Evolutionary conservation across 2,329 filamentous ascomycete genomes (phyloP).

Genomic region (Macroventuria anomochaeta): DNA sequence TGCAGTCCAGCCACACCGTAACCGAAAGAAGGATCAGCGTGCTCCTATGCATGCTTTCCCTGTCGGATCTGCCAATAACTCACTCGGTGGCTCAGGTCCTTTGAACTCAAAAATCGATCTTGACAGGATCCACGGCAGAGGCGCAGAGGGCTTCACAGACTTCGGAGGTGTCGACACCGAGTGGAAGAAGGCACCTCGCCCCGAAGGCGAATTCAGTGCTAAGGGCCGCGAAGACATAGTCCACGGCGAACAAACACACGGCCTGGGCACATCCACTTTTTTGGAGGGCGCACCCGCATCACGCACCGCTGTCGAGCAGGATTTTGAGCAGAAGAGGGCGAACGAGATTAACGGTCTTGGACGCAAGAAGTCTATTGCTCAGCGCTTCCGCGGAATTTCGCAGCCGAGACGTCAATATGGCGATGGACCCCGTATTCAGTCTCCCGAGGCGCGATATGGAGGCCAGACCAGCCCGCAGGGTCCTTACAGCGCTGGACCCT

Average conservation of each 20-base stretch:
- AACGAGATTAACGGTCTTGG: slow-evolving; percentile 62
- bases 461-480: slow-evolving; percentile 37
- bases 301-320: slow-evolving; percentile 75
- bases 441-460: slow-evolving; percentile 62
- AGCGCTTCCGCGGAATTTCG: slow-evolving; percentile 86
- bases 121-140: slow-evolving; percentile 83
- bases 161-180: slow-evolving; percentile 59
- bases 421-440: slow-evolving; percentile 47
- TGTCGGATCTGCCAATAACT: slow-evolving; percentile 90
- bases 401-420: slow-evolving; percentile 68
- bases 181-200: slow-evolving; percentile 45
- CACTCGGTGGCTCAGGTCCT: slow-evolving; percentile 84
- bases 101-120: slow-evolving; percentile 83
- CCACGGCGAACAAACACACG: slow-evolving; percentile 82
- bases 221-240: slow-evolving; percentile 66
- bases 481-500: slow-evolving; percentile 51
- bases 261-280: slow-evolving; percentile 93
- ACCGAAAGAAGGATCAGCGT: slow-evolving; percentile 78
- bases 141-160: slow-evolving; percentile 86
- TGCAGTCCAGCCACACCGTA: slow-evolving; percentile 92
- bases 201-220: slow-evolving; percentile 47
- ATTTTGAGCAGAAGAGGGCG: slow-evolving; percentile 66
- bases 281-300: slow-evolving; percentile 91
- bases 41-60: slow-evolving; percentile 98
- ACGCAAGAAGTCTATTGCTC: slow-evolving; percentile 93